Evolutionary conservation across 345 rosid species (phyloP), one percentile per base, ranked within the genome.

Genomic region (Kernera saxatilis): DNA sequence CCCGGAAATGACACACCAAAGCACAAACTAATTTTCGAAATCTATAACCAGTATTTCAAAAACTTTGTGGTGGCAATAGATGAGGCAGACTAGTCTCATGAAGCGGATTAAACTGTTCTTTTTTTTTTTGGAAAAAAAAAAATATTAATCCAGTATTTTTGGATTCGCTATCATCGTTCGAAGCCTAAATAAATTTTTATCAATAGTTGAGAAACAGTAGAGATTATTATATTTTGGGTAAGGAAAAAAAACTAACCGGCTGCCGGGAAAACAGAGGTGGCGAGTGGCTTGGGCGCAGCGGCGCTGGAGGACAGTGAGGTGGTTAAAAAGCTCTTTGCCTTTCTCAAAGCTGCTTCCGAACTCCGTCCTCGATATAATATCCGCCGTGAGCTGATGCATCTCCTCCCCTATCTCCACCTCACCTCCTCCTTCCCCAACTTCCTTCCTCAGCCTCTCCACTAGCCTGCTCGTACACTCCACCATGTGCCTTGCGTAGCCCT

Each of bases 181-280:
- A n/a, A n/a, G n/a, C n/a, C n/a, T n/a, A n/a, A n/a, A n/a, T n/a
- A n/a, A n/a, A n/a, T n/a, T n/a, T n/a, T n/a, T n/a, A n/a, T n/a
- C n/a, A n/a, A n/a, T n/a, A n/a, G n/a, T n/a, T n/a, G n/a, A n/a
- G n/a, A n/a, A n/a, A n/a, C n/a, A n/a, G n/a, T n/a, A n/a, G n/a
- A n/a, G n/a, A n/a, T n/a, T n/a, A n/a, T n/a, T n/a, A n/a, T n/a
- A n/a, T n/a, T n/a, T n/a, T 9, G 17, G 2, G 29, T 37, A 14
- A 13, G 5, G 1, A 6, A 8, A 7, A 39, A n/a, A 25, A 25
- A 72, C 80, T 26, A 11, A 91, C 98, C 98, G 77, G 86, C 98
- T 88, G 9, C 98, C 99, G 0, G 97, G 99, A 48, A 91, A 76
- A 79, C 97, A 91, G 13, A 94, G 81, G 86, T 85, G 95, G 59